Evolutionary conservation across 169 alveolate genomes (phyloP).

Genomic region (Plasmodium gallinaceum): DNA sequence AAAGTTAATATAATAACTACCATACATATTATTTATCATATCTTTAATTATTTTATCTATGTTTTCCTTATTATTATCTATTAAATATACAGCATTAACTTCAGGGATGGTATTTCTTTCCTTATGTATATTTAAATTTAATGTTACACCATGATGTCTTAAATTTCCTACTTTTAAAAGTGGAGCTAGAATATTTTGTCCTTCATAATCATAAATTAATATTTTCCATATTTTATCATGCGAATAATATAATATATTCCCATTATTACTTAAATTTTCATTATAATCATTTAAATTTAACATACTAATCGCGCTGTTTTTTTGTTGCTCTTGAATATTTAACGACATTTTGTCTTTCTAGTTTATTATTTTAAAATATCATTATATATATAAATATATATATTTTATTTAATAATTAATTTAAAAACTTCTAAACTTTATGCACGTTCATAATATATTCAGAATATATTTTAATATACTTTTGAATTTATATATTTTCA

Average conservation of each 20-base stretch:
- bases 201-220: constrained; percentile 87
- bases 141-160: constrained; percentile 90
- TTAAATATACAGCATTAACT: constrained; percentile 90
- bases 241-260: constrained; percentile 77
- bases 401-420: not conserved
- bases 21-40: constrained; percentile 87
- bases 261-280: constrained; percentile 43
- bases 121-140: constrained; percentile 83
- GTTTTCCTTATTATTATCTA: constrained; percentile 81
- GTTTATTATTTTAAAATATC: not conserved
- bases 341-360: constrained; percentile 29
- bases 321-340: constrained; percentile 72
- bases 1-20: constrained; percentile 87
- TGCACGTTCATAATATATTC: no score
- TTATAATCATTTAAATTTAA: constrained; percentile 55
- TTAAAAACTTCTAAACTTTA: no score
- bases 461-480: no score
- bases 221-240: constrained; percentile 88
- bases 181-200: constrained; percentile 86
- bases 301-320: constrained; percentile 65
- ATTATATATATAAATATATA: not conserved
- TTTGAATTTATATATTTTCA: no score
- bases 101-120: constrained; percentile 87
- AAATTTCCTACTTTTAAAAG: constrained; percentile 88
- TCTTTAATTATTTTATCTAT: constrained; percentile 85